phyloP scores from a whole-genome alignment of 2,329 filamentous ascomycete genomes.

The Ophiocordyceps camponoti-leonardi region DNA sequence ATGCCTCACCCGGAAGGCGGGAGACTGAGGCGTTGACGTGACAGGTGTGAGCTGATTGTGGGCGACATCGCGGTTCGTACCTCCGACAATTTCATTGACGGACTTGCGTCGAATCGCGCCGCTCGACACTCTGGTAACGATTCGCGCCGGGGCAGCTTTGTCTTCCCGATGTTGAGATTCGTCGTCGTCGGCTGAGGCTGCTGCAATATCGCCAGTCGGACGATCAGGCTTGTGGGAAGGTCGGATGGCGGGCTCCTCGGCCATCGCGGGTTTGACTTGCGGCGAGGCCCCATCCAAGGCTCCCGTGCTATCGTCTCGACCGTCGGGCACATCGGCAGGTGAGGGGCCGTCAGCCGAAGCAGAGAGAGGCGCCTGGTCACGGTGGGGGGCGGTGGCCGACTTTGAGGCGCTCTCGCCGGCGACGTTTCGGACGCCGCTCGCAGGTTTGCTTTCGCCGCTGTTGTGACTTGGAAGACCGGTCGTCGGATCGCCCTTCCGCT shows the following conservation, averaged over 20 bases:
- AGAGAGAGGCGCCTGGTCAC: neutral
- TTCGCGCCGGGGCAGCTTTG: conserved; percentile 23
- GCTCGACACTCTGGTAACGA: conserved; percentile 53
- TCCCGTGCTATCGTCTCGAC: conserved; percentile 14
- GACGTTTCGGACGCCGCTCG: neutral
- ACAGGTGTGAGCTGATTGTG: conserved; percentile 20
- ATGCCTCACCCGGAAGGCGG: conserved; percentile 13
- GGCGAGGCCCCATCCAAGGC: conserved; percentile 18
- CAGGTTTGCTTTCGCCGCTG: neutral
- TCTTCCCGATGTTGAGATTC: conserved; percentile 5
- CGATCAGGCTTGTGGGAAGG: conserved; percentile 1
- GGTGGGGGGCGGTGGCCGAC: neutral
- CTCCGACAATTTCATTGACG: conserved; percentile 52
- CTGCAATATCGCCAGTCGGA: conserved; percentile 2
- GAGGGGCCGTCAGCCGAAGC: neutral
- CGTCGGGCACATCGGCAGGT: conserved; percentile 15
- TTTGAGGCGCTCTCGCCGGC: neutral
- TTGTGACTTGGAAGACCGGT: neutral
- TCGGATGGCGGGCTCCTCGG: conserved; percentile 3
- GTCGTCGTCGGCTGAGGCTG: conserved; percentile 2
- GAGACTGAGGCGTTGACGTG: conserved; percentile 27
- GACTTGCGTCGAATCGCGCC: conserved; percentile 56
- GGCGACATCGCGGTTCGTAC: conserved; percentile 16
- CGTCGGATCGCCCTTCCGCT: conserved; percentile 1
- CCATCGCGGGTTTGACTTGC: conserved; percentile 5